Conservation (phyloP, 2,329 filamentous ascomycete genomes). For the Phialemonium atrogriseum region DNA sequence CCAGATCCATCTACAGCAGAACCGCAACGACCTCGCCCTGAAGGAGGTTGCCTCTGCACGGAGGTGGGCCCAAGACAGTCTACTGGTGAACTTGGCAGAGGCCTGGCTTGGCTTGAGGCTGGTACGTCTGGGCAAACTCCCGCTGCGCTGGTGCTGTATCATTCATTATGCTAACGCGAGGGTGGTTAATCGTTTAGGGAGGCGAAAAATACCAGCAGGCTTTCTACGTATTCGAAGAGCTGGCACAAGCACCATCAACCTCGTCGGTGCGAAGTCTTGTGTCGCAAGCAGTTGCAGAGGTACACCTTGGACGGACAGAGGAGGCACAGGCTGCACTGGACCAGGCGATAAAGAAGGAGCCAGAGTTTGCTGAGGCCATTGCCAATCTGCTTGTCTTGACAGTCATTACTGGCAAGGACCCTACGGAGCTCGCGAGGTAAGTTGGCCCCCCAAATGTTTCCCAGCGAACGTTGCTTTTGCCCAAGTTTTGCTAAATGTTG, state of each 20-base stretch:
- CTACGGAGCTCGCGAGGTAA: constrained; percentile 53
- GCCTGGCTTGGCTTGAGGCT: constrained; percentile 87
- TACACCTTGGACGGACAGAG: constrained; percentile 80
- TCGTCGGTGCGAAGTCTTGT: constrained; percentile 69
- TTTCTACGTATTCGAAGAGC: constrained; percentile 96
- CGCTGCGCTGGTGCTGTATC: not conserved
- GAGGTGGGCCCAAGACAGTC: constrained; percentile 89
- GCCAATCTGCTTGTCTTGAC: constrained; percentile 78
- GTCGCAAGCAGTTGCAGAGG: constrained; percentile 81
- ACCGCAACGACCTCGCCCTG: constrained; percentile 79
- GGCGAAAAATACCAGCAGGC: constrained; percentile 94
- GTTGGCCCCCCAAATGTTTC: constrained; percentile 17
- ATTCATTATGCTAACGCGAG: not conserved
- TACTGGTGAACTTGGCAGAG: constrained; percentile 90
- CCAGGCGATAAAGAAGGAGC: constrained; percentile 68
- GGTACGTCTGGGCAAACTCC: too few relatives aligned
- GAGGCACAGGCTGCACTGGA: constrained; percentile 83
- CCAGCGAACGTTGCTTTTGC: not conserved
- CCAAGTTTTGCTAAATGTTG: constrained; percentile 11
- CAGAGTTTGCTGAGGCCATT: constrained; percentile 63
- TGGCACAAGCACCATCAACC: constrained; percentile 78
- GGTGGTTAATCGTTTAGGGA: constrained; percentile 48
- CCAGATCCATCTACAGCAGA: constrained; percentile 88
- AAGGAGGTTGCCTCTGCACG: constrained; percentile 84
- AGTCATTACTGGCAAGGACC: constrained; percentile 66